These are phyloP conservation scores for Schoenoplectus triqueter DNA, from an alignment of 202 grass and related monocot species.

Conservation along the genomic window DNA sequence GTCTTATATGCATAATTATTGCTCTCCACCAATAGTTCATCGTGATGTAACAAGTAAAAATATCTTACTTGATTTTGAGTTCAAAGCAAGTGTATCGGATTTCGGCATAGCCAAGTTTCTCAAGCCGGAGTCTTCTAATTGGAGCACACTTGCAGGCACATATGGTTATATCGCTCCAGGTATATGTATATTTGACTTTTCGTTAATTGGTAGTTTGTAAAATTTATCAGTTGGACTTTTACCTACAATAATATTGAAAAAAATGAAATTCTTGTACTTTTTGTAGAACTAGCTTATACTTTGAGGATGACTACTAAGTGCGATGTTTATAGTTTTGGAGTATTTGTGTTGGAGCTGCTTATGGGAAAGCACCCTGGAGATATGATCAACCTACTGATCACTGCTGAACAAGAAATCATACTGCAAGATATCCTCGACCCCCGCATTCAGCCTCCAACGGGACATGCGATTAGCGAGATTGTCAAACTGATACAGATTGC, in stretches of 20 bases:
- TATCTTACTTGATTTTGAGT: slow-evolving; percentile 23
- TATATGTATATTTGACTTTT: neutral
- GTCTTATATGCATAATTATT: slow-evolving; percentile 39
- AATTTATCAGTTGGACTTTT: neutral
- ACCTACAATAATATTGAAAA: neutral
- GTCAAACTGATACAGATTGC: neutral
- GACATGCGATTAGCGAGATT: neutral
- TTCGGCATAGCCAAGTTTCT: slow-evolving; percentile 44
- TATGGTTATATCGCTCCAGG: slow-evolving; percentile 40
- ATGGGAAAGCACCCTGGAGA: slow-evolving; percentile 38
- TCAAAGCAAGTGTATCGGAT: slow-evolving; percentile 44
- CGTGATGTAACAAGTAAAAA: slow-evolving; percentile 40
- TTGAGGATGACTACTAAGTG: slow-evolving; percentile 23
- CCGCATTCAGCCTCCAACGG: neutral
- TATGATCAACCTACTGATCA: neutral
- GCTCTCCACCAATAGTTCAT: slow-evolving; percentile 41
- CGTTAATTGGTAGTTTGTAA: neutral
- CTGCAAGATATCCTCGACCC: neutral
- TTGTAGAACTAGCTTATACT: slow-evolving; percentile 25
- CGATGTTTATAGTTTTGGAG: slow-evolving; percentile 39
- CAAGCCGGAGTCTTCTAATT: slow-evolving; percentile 40
- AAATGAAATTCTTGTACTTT: neutral
- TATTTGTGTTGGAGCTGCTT: slow-evolving; percentile 19
- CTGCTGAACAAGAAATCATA: neutral
- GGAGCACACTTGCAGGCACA: slow-evolving; percentile 36